Percentiles rank a stretch among this genome's conserved stretches.
Conservation (phyloP, 2,329 filamentous ascomycete genomes). For the Fusarium sp. region DNA sequence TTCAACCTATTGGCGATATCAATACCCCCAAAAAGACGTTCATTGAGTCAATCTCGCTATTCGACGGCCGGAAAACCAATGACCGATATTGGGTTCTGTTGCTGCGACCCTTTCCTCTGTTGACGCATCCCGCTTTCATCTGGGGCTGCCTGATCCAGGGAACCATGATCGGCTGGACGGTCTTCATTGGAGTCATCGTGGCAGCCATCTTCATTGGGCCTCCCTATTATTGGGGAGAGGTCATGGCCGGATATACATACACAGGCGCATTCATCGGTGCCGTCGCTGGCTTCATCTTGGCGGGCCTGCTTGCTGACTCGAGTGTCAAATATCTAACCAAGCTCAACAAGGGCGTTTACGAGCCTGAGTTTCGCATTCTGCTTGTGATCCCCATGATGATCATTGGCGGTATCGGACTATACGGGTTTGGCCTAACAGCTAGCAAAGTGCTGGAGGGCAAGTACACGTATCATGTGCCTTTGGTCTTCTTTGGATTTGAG, state of each 20-base stretch:
- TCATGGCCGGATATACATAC: constrained; percentile 86
- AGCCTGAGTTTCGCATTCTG: constrained; percentile 88
- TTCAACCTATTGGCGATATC: constrained; percentile 48
- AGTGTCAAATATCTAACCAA: constrained; percentile 74
- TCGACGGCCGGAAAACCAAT: constrained; percentile 83
- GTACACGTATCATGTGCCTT: constrained; percentile 76
- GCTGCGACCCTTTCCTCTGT: constrained; percentile 80
- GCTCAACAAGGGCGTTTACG: constrained; percentile 81
- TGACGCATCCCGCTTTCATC: constrained; percentile 83
- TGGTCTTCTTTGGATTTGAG: constrained; percentile 83
- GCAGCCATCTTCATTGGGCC: constrained; percentile 83
- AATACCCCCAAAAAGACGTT: constrained; percentile 64
- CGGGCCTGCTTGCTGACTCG: constrained; percentile 76
- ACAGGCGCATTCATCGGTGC: constrained; percentile 86
- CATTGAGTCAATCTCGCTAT: constrained; percentile 67
- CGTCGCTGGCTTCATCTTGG: constrained; percentile 76
- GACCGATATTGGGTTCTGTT: constrained; percentile 72
- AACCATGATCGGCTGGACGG: constrained; percentile 92
- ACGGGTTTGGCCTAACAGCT: constrained; percentile 81
- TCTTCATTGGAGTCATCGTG: constrained; percentile 85
- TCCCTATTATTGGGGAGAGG: constrained; percentile 81
- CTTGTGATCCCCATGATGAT: constrained; percentile 84
- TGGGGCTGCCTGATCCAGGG: constrained; percentile 85
- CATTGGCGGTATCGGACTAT: constrained; percentile 78
- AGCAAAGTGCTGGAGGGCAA: constrained; percentile 60